Percentiles rank a stretch among this genome's conserved stretches.
phyloP scores from a whole-genome alignment of 495 filamentous ascomycete genomes.

The Amorphotheca resinae region DNA sequence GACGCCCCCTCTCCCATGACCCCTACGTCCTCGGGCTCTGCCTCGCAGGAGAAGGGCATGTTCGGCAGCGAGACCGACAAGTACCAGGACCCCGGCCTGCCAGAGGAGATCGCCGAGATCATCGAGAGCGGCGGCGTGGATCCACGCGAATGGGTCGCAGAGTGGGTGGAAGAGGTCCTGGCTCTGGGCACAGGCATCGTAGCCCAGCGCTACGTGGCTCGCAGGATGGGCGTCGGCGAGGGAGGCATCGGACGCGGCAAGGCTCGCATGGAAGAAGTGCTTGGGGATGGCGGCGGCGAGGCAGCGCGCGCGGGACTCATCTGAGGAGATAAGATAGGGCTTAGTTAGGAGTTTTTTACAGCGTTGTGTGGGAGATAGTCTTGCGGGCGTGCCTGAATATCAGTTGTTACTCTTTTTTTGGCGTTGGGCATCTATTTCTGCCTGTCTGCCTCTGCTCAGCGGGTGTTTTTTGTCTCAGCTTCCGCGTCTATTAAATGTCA shows the following conservation, averaged over 20 bases:
- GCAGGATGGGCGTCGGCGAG: conserved; percentile 91
- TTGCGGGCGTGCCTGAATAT: too few species aligned
- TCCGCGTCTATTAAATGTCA: too few species aligned
- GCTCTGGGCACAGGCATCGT: conserved; percentile 67
- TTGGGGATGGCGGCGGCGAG: conserved; percentile 69
- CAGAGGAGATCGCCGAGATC: conserved; percentile 78
- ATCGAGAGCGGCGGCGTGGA: conserved; percentile 83
- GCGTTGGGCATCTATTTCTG: too few species aligned
- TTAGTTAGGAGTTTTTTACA: too few species aligned
- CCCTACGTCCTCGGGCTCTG: conserved; percentile 21
- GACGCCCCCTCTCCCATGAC: conserved; percentile 56
- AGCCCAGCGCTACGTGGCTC: conserved; percentile 92
- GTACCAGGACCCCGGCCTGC: conserved; percentile 34
- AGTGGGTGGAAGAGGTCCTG: conserved; percentile 93
- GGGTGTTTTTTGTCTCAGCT: too few species aligned
- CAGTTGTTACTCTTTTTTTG: too few species aligned
- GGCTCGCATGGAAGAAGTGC: conserved; percentile 52
- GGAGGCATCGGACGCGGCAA: conserved; percentile 70
- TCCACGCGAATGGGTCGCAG: conserved; percentile 90
- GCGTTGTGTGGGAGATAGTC: too few species aligned
- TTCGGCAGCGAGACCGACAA: conserved; percentile 16
- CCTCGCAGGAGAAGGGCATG: conserved; percentile 27
- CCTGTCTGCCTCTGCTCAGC: too few species aligned
- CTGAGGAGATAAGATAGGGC: conserved; percentile 1
- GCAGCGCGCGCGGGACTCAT: conserved; percentile 57